Evolutionary conservation across 2,329 filamentous ascomycete genomes (phyloP).

Genomic region (Penicillium paneum): DNA sequence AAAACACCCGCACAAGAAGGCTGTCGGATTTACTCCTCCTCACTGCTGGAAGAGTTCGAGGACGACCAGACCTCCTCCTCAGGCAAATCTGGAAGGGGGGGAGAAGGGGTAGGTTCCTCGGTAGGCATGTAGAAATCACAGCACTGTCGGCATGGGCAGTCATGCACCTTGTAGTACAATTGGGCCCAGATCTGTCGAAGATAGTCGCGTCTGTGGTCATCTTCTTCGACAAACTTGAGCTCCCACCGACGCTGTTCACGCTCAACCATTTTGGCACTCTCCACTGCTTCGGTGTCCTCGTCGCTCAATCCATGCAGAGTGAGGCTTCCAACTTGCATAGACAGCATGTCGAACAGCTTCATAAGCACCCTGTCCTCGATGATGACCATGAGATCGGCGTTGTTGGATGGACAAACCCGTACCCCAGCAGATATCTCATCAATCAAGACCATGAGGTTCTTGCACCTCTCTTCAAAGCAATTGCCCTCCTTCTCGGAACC

Average conservation of each 20-base stretch:
- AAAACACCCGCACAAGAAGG: not conserved
- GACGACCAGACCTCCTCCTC: not conserved
- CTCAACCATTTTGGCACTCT: not conserved
- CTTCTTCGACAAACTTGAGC: fast-evolving
- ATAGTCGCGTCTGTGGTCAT: not conserved
- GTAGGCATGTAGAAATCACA: not conserved
- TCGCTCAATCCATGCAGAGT: not conserved
- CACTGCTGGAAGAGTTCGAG: too few relatives aligned
- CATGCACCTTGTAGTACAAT: not conserved
- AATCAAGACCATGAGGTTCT: not conserved
- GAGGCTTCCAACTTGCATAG: not conserved
- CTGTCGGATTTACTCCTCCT: not conserved
- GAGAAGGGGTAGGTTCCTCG: not conserved
- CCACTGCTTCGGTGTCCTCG: not conserved
- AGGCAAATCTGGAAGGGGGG: not conserved
- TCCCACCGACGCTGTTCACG: not conserved
- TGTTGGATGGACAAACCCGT: not conserved
- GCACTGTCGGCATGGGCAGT: not conserved
- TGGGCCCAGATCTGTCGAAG: not conserved
- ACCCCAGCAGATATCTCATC: not conserved
- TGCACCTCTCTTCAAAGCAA: not conserved
- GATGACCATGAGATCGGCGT: fast-evolving
- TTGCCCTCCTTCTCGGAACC: not conserved
- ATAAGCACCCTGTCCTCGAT: not conserved
- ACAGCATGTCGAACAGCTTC: not conserved